phyloP scores from a whole-genome alignment of 1,139 yeast species.

The Komagataea norvegica region DNA sequence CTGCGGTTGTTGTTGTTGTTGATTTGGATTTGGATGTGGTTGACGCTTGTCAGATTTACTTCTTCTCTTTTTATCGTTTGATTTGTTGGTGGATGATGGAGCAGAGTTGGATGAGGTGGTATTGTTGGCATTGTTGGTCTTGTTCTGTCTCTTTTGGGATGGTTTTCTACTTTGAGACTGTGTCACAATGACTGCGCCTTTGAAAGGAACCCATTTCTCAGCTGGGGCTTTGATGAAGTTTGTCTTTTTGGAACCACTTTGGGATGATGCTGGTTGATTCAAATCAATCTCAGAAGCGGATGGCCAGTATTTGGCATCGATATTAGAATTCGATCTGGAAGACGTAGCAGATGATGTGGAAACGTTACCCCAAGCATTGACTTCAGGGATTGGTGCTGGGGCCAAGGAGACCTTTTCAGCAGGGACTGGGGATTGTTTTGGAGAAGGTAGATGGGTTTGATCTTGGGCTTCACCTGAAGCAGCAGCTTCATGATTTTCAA shows the following conservation, averaged over 20 bases:
- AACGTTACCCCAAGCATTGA: constrained; percentile 61
- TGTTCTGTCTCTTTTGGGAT: constrained; percentile 19
- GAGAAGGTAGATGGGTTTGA: constrained; percentile 23
- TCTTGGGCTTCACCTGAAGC: constrained; percentile 8
- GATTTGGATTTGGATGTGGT: constrained; percentile 11
- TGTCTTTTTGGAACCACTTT: constrained; percentile 19
- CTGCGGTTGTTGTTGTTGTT: constrained; percentile 21
- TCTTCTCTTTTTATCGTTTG: constrained; percentile 19
- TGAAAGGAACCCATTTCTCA: constrained; percentile 88
- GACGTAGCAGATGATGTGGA: constrained; percentile 23
- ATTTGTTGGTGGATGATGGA: constrained; percentile 5
- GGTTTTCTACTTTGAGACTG: constrained; percentile 19
- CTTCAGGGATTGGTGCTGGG: constrained; percentile 74
- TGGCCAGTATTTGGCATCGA: constrained; percentile 50
- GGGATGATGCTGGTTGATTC: constrained; percentile 12
- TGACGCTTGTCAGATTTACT: constrained; percentile 19
- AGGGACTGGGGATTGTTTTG: constrained; percentile 22
- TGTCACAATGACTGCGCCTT: constrained; percentile 56
- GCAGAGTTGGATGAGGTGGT: background rate
- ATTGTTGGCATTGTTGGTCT: constrained; percentile 21
- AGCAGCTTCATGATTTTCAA: background rate
- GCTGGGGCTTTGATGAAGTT: constrained; percentile 45
- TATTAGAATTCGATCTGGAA: constrained; percentile 31
- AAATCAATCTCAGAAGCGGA: constrained; percentile 37
- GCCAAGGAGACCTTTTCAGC: constrained; percentile 44